Evolutionary conservation across 2,329 filamentous ascomycete genomes (phyloP).

Genomic region (Colletotrichum eleusines): DNA sequence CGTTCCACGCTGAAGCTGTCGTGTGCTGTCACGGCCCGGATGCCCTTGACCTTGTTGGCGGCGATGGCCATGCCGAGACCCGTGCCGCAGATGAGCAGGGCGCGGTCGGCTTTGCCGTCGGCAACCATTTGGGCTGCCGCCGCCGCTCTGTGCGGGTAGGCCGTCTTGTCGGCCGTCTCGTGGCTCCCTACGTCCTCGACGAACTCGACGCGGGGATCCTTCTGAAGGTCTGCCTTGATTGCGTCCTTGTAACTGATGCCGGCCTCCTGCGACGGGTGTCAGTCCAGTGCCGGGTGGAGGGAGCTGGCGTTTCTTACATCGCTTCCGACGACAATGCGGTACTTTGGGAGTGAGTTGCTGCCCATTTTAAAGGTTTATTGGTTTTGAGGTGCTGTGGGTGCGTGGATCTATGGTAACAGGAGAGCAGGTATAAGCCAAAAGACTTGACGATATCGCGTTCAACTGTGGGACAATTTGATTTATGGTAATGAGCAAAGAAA

Average conservation of each 20-base stretch:
- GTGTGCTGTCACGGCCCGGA: conserved; percentile 90
- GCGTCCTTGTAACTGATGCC: conserved; percentile 83
- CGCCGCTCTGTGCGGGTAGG: conserved; percentile 84
- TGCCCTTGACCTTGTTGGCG: conserved; percentile 89
- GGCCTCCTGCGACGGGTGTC: conserved; percentile 64
- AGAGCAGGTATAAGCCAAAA: too few species aligned
- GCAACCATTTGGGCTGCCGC: conserved; percentile 75
- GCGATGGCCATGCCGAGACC: conserved; percentile 88
- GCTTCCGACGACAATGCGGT: conserved; percentile 66
- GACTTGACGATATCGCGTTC: too few species aligned
- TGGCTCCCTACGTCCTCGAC: conserved; percentile 82
- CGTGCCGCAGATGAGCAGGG: conserved; percentile 86
- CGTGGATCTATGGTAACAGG: background rate
- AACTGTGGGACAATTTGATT: background rate
- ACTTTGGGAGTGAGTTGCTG: conserved; percentile 51
- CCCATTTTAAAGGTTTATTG: conserved; percentile 20
- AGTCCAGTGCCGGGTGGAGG: background rate
- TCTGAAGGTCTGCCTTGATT: conserved; percentile 79
- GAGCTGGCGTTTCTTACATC: conserved; percentile 57
- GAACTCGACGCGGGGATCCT: conserved; percentile 73
- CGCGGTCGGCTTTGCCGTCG: conserved; percentile 77
- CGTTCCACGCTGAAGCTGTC: conserved; percentile 88
- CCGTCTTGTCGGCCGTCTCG: conserved; percentile 76
- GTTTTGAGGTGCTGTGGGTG: background rate
- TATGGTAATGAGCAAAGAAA: background rate